Evolutionary conservation across 75 land plant species (phyloP), one percentile per base, ranked within the genome.

Genomic region (Isoetes taiwanensis): DNA sequence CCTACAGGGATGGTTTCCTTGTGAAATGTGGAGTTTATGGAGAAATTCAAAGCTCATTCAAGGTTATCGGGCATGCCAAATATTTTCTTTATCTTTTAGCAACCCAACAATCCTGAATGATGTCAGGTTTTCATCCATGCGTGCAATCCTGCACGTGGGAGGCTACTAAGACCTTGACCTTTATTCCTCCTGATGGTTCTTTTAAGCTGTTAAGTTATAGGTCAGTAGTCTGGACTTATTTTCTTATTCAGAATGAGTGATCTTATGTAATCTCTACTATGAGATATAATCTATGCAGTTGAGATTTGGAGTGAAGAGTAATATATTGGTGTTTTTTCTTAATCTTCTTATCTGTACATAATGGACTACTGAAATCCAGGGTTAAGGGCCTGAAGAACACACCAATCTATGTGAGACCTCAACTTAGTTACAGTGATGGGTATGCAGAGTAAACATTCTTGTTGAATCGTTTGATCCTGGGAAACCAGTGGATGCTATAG

Each of bases 121-220:
- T 63, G 90, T 84, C 35, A 76, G 87, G 29, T 91, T n/a, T 91
- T 61, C 97, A 91, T 71, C 98, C 88, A 20, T 88, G 98, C 59
- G 96, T 93, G 41, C 80, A 85, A 25, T 81, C 73, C 62, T 68
- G 85, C 29, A 80, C 95, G 32, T 93, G 96, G 96, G 98, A 93
- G 43, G 53, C 83, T n/a, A 43, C 74, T 43, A 83, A 81, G 60
- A 54, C 75, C 41, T 61, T 93, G 8, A 75, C 85, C 41, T 93
- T 93, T 69, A 87, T 93, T 32, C 98, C 98, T 43, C 98, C 98
- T 40, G 96, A 93, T 76, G 98, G 98, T 32, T 64, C 77, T 52
- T 93, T 93, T 70, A 93, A 81, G 74, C 96, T 93, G 59, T 87
- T 84, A 96, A 84, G 81, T 65, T 93, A 93, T 80, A 93, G 97